A percentile compares a stretch with the other conserved stretches of the same genome.
Evolutionary conservation across 805 yeast genomes (phyloP).

Genomic region (Metschnikowia picachoensis): DNA sequence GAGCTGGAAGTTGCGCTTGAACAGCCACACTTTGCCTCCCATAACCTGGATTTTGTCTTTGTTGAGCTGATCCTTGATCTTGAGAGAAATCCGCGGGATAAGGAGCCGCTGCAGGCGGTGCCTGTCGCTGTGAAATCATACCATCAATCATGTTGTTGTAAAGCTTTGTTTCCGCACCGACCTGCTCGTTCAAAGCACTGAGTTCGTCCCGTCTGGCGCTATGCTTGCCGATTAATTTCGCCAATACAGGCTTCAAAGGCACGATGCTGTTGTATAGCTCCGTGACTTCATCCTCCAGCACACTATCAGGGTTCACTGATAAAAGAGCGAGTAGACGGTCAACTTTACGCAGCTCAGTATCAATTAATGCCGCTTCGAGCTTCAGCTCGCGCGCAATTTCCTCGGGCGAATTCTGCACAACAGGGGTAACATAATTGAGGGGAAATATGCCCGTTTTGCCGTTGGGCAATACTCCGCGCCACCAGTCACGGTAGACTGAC

Average conservation of each 20-base stretch:
- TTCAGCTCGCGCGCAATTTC: constrained; percentile 51
- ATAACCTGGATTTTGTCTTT: too few species aligned
- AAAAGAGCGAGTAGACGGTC: constrained; percentile 65
- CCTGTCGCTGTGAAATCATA: constrained; percentile 8
- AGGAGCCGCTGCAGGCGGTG: constrained; percentile 2
- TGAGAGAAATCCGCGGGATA: constrained; percentile 1
- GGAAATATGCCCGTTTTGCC: constrained; percentile 91
- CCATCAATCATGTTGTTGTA: constrained; percentile 68
- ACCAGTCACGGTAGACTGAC: constrained; percentile 90
- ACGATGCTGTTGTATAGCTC: constrained; percentile 66
- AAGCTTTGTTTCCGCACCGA: constrained; percentile 61
- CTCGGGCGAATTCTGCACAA: constrained; percentile 59
- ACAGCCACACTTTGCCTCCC: too few species aligned
- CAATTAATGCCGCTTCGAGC: constrained; percentile 51
- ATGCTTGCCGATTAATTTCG: constrained; percentile 72
- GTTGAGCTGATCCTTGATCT: too few species aligned
- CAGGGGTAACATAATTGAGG: constrained; percentile 80
- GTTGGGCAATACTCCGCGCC: constrained; percentile 75
- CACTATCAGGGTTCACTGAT: constrained; percentile 30
- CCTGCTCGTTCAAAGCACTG: constrained; percentile 62
- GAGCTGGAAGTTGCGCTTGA: too few species aligned
- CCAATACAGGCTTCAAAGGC: constrained; percentile 70
- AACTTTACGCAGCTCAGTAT: constrained; percentile 51
- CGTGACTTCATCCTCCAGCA: constrained; percentile 65
- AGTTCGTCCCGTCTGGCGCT: constrained; percentile 75